Evolutionary conservation across 2,329 filamentous ascomycete species (phyloP).

Genomic region (Acephala macrosclerotiorum): DNA sequence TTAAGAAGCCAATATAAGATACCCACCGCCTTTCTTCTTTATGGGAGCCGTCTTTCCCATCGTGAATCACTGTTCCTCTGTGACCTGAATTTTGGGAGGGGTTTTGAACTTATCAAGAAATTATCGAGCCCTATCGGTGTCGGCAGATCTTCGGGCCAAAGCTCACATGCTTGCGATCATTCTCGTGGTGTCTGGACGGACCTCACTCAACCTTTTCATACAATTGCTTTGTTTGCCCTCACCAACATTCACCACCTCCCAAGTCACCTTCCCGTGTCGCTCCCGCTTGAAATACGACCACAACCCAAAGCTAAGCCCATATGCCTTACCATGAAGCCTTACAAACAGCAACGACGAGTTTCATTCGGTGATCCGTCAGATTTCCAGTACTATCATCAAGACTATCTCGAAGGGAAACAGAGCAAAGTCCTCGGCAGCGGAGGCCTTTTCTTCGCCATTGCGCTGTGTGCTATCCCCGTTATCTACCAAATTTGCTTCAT

Average conservation of each 20-base stretch:
- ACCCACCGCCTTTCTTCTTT: conserved; percentile 42
- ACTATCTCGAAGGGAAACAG: conserved; percentile 37
- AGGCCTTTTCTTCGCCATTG: conserved; percentile 34
- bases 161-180: background rate
- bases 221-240: conserved; percentile 4
- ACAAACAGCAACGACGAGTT: conserved; percentile 33
- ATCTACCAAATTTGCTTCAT: conserved; percentile 41
- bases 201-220: conserved; percentile 3
- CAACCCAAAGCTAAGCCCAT: conserved; percentile 17
- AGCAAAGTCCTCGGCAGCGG: conserved; percentile 18
- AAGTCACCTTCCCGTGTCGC: background rate
- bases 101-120: conserved; percentile 22
- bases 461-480: conserved; percentile 37
- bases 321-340: conserved; percentile 44
- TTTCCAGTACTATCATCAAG: conserved; percentile 43
- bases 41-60: conserved; percentile 46
- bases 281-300: background rate
- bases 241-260: background rate
- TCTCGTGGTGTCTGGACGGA: no score
- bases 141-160: background rate
- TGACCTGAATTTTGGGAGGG: conserved; percentile 9
- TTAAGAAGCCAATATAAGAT: background rate
- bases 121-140: conserved; percentile 13
- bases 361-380: conserved; percentile 40
- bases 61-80: conserved; percentile 22